phyloP scores from a whole-genome alignment of 1,284 basidiomycete genomes.

The Singerocomus inundabilis region DNA sequence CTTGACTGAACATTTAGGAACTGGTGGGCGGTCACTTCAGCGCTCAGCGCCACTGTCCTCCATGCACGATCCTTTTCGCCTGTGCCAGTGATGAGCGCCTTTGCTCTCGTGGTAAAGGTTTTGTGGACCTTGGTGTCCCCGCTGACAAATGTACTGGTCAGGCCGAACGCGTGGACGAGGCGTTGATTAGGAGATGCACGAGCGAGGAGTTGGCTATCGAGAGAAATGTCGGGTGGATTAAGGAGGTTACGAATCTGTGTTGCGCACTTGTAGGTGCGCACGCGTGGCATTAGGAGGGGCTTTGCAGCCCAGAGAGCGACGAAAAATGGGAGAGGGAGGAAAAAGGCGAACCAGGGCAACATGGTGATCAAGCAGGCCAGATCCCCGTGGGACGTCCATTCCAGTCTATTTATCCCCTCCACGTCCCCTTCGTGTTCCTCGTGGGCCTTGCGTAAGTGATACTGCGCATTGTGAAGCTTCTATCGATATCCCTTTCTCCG shows the following conservation, averaged over 20 bases:
- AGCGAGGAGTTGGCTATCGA: constrained; percentile 31
- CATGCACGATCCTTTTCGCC: constrained; percentile 13
- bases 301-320: not conserved
- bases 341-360: not conserved
- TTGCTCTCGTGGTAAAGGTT: constrained; percentile 22
- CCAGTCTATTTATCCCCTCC: constrained; percentile 19
- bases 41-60: constrained; percentile 25
- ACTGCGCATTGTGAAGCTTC: not conserved
- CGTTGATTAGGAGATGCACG: constrained; percentile 45
- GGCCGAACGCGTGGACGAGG: constrained; percentile 40
- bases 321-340: not conserved
- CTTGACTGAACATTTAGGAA: constrained; percentile 2
- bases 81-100: constrained; percentile 14
- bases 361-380: not conserved
- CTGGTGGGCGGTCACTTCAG: constrained; percentile 27
- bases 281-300: not conserved
- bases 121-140: constrained; percentile 34
- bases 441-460: not conserved
- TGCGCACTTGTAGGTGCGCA: constrained; percentile 12
- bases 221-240: constrained; percentile 25
- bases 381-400: not conserved
- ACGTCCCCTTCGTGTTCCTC: not conserved
- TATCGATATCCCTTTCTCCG: not conserved
- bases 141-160: constrained; percentile 52
- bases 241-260: constrained; percentile 22